Evolutionary conservation across 2,329 filamentous ascomycete species (phyloP), one percentile per base, ranked within the genome.

Genomic region (Cordyceps militaris): DNA sequence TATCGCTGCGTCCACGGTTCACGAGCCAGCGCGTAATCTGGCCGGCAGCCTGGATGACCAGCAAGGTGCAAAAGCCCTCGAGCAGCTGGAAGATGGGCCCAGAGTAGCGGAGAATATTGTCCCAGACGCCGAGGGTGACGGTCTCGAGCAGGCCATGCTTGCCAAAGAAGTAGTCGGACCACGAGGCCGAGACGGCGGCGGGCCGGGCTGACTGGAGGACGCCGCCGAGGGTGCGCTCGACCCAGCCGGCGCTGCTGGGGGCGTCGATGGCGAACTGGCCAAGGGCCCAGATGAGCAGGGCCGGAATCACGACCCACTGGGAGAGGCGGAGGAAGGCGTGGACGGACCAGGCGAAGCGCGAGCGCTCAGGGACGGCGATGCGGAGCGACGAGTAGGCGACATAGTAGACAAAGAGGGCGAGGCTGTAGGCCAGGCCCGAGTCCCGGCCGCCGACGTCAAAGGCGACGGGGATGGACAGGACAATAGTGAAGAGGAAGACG

Each of bases 371-470:
- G 0, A 92, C 96, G 14, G 85, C 79, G 60, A 97, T 80, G 68
- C 88, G 89, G 63, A 94, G 78, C 62, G 84, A 76, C 58, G 91
- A 96, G 75, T 94, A 91, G 71, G 90, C 74, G 71, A 96, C 87
- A 77, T 97, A 97, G 79, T 95, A 97, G 66, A 82, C 79, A 65
- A 93, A 92, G 56, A 97, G 83, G 49, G 89, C 85, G 56, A 97
- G 82, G 69, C 91, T 97, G 77, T 95, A 97, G 62, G 91, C 93
- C 68, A 99, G 81, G 60, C 94, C 94, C 69, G 91, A 96, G 66
- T 94, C 92, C 67, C 91, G 87, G 61, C 94, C 94, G 70, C 94
- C 94, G 68, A 97, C 93, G 83, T 99, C 94, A 77, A 97, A 97
- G 67, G 93, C 90, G 70, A 99, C 86, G 61, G 94, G 94, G 70